phyloP scores from a whole-genome alignment of 129 eudicot genomes.

The sunflower (Helianthus annuus) region DNA sequence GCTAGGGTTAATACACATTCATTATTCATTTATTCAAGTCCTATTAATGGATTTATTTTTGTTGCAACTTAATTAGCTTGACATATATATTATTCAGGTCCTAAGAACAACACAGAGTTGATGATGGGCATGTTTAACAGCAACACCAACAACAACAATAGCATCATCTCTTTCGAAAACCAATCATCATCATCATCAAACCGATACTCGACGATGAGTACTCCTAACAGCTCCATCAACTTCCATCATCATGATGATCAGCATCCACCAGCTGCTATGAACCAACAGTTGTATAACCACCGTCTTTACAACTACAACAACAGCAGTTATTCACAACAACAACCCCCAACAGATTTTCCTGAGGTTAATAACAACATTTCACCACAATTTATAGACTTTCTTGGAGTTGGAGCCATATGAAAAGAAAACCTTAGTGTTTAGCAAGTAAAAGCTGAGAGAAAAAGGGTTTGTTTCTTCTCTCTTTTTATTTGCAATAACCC shows the following conservation, averaged over 20 bases:
- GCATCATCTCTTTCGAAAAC: conserved; percentile 20
- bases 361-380: conserved; percentile 37
- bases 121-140: conserved; percentile 50
- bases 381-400: conserved; percentile 90
- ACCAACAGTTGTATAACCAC: conserved; percentile 36
- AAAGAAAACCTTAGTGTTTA: neutral
- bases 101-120: conserved; percentile 38
- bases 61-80: conserved; percentile 1
- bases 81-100: conserved; percentile 45
- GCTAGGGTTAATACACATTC: too few species aligned
- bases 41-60: conserved; percentile 7
- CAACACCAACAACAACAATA: conserved; percentile 28
- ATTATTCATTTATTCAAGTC: neutral
- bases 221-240: conserved; percentile 27
- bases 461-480: neutral
- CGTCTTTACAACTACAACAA: conserved; percentile 26
- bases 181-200: conserved; percentile 19
- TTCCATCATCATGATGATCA: conserved; percentile 28
- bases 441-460: conserved; percentile 26
- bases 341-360: conserved; percentile 29
- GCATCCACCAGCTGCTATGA: conserved; percentile 25
- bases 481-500: neutral
- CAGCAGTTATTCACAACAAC: conserved; percentile 29
- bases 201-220: conserved; percentile 17
- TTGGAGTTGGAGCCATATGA: conserved; percentile 92